Conservation (phyloP, 257 asterid genomes). For the Paraleonurus japonicus region DNA sequence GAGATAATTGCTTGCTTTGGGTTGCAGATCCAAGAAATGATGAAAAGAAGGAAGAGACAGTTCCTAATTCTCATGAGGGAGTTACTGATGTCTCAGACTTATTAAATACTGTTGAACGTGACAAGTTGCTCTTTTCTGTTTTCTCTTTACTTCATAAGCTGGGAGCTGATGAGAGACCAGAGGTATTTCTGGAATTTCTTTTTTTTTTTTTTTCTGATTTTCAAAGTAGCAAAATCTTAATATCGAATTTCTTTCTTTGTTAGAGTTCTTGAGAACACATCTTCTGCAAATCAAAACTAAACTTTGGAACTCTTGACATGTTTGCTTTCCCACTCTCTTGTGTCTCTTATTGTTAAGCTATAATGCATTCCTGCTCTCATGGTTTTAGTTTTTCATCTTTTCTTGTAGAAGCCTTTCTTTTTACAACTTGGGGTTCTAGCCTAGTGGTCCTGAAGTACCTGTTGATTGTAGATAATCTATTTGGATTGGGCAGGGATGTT, state of each 20-base stretch:
- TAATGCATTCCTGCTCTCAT: no score
- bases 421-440: no score
- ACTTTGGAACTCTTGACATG: no score
- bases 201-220: constrained; percentile 10
- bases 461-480: neutral
- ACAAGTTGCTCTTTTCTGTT: constrained; percentile 78
- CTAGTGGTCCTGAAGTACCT: no score
- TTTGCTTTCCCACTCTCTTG: no score
- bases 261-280: constrained; percentile 6
- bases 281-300: constrained; percentile 10
- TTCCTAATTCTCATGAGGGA: constrained; percentile 35
- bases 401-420: no score
- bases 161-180: constrained; percentile 97
- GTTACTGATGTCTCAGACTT: constrained; percentile 36
- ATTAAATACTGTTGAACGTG: constrained; percentile 53
- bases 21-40: constrained; percentile 52
- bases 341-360: no score
- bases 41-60: constrained; percentile 39
- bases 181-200: constrained; percentile 56
- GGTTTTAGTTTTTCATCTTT: no score
- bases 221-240: neutral
- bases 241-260: neutral
- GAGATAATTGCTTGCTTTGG: constrained; percentile 29
- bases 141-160: constrained; percentile 81
- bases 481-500: neutral